A percentile compares a stretch with the other conserved stretches of the same genome.
Conservation (phyloP, 2,329 filamentous ascomycete species). For the Gaeumannomyces sp. region DNA sequence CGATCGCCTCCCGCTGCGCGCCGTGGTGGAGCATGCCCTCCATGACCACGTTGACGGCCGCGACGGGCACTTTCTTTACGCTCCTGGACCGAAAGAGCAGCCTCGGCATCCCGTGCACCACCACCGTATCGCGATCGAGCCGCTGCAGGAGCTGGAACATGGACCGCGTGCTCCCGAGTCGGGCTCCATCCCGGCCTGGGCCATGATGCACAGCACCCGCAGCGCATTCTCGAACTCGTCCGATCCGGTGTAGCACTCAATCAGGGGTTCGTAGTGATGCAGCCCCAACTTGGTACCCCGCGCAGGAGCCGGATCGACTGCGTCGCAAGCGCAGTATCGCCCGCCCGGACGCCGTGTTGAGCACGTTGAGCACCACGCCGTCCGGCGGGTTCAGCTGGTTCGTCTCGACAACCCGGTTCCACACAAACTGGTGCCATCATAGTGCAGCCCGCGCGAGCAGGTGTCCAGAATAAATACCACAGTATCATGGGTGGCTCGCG, state of each 20-base stretch:
- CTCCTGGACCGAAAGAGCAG: conserved; percentile 46
- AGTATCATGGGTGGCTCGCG: conserved; percentile 25
- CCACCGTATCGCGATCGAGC: conserved; percentile 45
- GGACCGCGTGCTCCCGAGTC: conserved; percentile 54
- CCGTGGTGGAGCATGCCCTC: conserved; percentile 25
- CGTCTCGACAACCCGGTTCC: conserved; percentile 46
- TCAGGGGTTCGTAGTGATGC: conserved; percentile 74
- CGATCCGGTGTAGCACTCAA: conserved; percentile 59
- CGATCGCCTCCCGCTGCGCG: conserved; percentile 21
- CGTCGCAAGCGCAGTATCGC: conserved; percentile 62
- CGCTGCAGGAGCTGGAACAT: conserved; percentile 49
- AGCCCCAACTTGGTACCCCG: conserved; percentile 51
- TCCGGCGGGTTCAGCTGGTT: conserved; percentile 48
- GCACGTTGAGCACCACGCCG: conserved; percentile 43
- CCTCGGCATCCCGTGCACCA: conserved; percentile 26
- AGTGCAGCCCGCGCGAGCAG: conserved; percentile 59
- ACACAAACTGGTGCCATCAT: conserved; percentile 63
- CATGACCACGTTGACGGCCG: conserved; percentile 35
- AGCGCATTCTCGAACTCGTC: conserved; percentile 62
- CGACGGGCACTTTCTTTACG: conserved; percentile 27
- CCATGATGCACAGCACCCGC: conserved; percentile 67
- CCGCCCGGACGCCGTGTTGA: conserved; percentile 66
- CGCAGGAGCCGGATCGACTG: conserved; percentile 63
- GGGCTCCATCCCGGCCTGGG: conserved; percentile 51
- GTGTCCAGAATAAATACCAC: conserved; percentile 59